A percentile compares a stretch with the other conserved stretches of the same genome.
Conservation (phyloP, 1,139 yeast species). For the Insectozyma bohioensis region DNA sequence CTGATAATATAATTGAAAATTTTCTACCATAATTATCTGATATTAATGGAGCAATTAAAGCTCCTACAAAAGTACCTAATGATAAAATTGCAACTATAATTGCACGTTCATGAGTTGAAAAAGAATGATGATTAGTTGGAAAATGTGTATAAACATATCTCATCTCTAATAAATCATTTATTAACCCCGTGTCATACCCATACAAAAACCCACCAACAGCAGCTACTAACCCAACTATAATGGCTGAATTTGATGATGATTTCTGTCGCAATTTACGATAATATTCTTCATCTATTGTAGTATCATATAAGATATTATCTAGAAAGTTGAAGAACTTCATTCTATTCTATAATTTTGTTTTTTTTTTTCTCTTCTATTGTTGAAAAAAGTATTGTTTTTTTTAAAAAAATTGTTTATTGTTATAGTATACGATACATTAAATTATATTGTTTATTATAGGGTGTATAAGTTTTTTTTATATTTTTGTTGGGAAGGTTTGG, state of each 20-base stretch:
- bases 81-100: slow-evolving; percentile 70
- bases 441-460: too few relatives aligned
- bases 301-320: slow-evolving; percentile 36
- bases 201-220: slow-evolving; percentile 82
- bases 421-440: too few relatives aligned
- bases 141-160: slow-evolving; percentile 53
- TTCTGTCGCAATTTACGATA: slow-evolving; percentile 42
- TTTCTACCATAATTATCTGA: slow-evolving; percentile 52
- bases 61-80: slow-evolving; percentile 75
- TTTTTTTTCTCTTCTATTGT: too few relatives aligned
- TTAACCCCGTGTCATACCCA: slow-evolving; percentile 82
- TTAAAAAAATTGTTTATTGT: too few relatives aligned
- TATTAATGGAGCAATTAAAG: slow-evolving; percentile 66
- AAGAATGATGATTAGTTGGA: slow-evolving; percentile 44
- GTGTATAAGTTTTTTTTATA: too few relatives aligned
- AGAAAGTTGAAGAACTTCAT: slow-evolving; percentile 13
- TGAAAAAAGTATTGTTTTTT: too few relatives aligned
- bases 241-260: slow-evolving; percentile 59
- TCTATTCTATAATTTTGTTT: too few relatives aligned
- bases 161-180: slow-evolving; percentile 74
- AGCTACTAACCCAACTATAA: slow-evolving; percentile 69
- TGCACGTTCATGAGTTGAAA: slow-evolving; percentile 64
- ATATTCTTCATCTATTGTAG: slow-evolving; percentile 39
- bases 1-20: slow-evolving; percentile 39
- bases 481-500: too few relatives aligned